phyloP scores from a whole-genome alignment of 1,139 yeast genomes.

The Yarrowia galli region DNA sequence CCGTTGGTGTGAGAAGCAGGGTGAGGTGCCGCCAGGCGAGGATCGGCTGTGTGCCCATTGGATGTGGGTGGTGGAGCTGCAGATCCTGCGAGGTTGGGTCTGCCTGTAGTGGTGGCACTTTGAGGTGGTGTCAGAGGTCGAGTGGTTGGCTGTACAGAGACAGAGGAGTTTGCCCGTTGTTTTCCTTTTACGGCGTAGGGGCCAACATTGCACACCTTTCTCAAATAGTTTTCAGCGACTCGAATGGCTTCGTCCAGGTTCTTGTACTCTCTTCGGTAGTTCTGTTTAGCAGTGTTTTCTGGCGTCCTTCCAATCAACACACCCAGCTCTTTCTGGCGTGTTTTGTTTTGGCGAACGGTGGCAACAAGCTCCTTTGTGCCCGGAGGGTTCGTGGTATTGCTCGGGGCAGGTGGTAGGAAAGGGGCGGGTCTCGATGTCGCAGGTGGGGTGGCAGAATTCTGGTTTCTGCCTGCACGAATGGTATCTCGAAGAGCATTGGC shows the following conservation, averaged over 20 bases:
- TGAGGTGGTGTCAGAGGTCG: neutral
- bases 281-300: neutral
- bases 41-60: neutral
- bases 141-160: neutral
- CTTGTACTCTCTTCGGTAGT: neutral
- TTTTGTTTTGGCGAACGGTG: neutral
- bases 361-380: slow-evolving; percentile 11
- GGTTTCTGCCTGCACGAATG: neutral
- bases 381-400: slow-evolving; percentile 1
- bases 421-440: too few relatives aligned
- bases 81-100: neutral
- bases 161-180: neutral
- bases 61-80: neutral
- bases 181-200: neutral
- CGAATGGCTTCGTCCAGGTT: neutral
- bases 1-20: neutral
- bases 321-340: neutral
- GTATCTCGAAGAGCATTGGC: neutral
- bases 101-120: neutral
- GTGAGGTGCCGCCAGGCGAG: neutral
- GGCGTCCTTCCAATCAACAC: neutral
- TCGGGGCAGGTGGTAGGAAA: neutral
- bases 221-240: neutral
- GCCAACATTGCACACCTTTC: slow-evolving; percentile 18
- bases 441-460: neutral